Evolutionary conservation across 768 basidiomycete genomes (phyloP), one percentile per base, ranked within the genome.

Genomic region (Amanita pallidorosea): DNA sequence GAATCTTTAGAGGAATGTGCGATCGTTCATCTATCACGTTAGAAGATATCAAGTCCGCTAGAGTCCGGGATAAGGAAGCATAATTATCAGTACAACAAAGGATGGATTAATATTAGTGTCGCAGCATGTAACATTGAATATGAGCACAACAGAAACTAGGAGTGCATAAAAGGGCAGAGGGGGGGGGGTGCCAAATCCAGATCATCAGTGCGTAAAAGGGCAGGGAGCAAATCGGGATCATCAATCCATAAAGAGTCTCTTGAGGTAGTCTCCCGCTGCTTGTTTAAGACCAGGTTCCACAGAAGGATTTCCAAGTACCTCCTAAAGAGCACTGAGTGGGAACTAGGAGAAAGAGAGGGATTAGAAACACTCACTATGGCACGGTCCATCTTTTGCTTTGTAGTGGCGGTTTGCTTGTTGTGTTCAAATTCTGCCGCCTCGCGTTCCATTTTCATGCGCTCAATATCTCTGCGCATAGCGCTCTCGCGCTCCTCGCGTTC

Each of bases 1-100:
- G 88, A 1, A 83, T 89, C 56, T 94, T 94, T 71, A 75, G 80
- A 35, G 78, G 80, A 43, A 93, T 95, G 89, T 92, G 89, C 59
- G 82, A 88, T 25, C 80, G 80, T 52, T 87, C 85, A n/a, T 77
- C 77, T 29, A 88, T 93, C 55, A 72, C 79, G 13, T 61, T 83
- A 9, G 79, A 83, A 34, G 90, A 93, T 62, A 79, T 92, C 53
- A 65, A 62, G 49, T 53, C 69, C 22, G 72, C 71, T 20, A 72
- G 72, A 60, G 54, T 12, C 33, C 23, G 36, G 5, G 36, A 40
- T 25, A 22, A 34, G 11, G n/a, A 37, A 37, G 11, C 38, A 43
- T 31, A 18, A 50, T 12, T 29, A 29, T 20, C 15, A 35, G 11
- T 46, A 23, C 33, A 38, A 20, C 7, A 36, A 36, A 37, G 23